These are phyloP conservation scores for Podospora comata DNA, from an alignment of 495 filamentous ascomycete genomes.

Conservation along the genomic window DNA sequence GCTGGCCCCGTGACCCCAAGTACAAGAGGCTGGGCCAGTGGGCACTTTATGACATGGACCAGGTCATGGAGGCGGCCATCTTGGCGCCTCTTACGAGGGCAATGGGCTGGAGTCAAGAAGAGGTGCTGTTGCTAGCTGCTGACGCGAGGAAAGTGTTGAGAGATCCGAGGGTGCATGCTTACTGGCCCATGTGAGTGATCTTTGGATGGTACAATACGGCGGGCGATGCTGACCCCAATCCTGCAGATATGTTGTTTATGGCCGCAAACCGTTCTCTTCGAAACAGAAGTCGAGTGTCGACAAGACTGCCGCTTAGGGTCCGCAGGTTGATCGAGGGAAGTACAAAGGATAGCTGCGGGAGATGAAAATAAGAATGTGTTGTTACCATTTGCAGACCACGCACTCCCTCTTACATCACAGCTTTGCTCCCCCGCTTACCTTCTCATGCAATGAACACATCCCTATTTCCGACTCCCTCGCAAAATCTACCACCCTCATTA, in stretches of 20 bases:
- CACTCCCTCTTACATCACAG: not conserved
- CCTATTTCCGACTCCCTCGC: not conserved
- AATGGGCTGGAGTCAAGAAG: slow-evolving; percentile 1
- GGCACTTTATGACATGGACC: slow-evolving; percentile 28
- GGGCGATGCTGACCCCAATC: not conserved
- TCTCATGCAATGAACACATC: not conserved
- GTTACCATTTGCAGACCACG: too few relatives aligned
- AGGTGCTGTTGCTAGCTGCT: not conserved
- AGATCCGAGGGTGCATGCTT: not conserved
- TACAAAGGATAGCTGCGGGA: too few relatives aligned
- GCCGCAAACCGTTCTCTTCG: not conserved
- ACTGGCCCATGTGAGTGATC: not conserved
- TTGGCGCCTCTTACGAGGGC: slow-evolving; percentile 5
- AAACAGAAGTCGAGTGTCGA: not conserved
- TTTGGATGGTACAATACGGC: too few relatives aligned
- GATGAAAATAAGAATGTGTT: too few relatives aligned
- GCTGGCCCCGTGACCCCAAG: slow-evolving; percentile 53
- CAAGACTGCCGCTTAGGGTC: not conserved
- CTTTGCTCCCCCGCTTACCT: not conserved
- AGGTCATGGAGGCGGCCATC: not conserved
- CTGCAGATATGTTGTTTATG: not conserved
- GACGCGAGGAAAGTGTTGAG: not conserved
- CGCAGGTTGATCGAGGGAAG: too few relatives aligned
- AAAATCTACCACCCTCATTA: not conserved
- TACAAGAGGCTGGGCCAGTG: slow-evolving; percentile 50